Evolutionary conservation across 176 grass and related monocot genomes (phyloP), one percentile per base, ranked within the genome.

Genomic region (Carex littledalei): DNA sequence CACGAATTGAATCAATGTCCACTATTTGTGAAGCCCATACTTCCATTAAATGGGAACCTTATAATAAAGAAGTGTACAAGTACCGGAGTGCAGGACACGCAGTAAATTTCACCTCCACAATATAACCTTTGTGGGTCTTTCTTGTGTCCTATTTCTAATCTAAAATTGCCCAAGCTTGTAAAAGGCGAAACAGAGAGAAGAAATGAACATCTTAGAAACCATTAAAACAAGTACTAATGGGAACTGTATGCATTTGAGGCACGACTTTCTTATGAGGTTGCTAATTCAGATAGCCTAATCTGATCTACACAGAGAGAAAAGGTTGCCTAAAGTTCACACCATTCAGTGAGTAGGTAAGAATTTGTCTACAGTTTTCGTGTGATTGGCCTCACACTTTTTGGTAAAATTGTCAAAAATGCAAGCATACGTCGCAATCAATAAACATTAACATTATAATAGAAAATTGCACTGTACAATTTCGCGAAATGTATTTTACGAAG

Each of bases 321-420:
- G 17, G 3, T 12, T 12, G 10, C 37, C 0, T 20, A 32, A 41
- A 65, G 50, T 70, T 85, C 67, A 85, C 67, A 85, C 50, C 22
- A 22, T 85, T 85, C n/a, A 58, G 24, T 47, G n/a, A 60, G 84
- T 62, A 63, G 55, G 59, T 85, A 53, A 41, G 84, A 85, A 78
- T 45, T 47, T 84, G 14, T 60, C 50, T 75, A 45, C 56, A 21
- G 17, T 4, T 63, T 60, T 63, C 11, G 60, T 81, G 60, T 81
- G 79, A 81, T 64, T 62, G 16, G 73, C 50, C 10, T 78, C 74
- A 78, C 74, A 78, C 74, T 78, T 78, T 78, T 56, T 7, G 50
- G 3, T 32, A 78, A 78, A 34, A 32, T 29, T 32, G 6, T 8
- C 3, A 74, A 18, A 78, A 78, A 26, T 34, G 32, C 21, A 76